Base-by-base conservation (phyloP, 805 yeast species). In the Dipodascus geniculatus region DNA sequence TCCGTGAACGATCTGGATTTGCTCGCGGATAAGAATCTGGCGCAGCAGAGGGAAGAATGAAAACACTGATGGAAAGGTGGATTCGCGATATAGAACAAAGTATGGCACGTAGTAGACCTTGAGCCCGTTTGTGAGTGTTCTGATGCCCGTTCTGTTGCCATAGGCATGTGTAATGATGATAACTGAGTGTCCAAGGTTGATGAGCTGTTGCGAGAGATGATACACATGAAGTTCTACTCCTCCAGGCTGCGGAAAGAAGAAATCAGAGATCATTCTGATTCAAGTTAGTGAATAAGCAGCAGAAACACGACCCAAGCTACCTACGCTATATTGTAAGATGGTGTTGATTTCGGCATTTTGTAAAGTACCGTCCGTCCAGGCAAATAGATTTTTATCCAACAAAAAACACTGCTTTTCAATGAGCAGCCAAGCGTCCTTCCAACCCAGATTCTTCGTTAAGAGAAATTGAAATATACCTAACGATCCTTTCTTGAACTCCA, bases 171-270 rank as follows among this genome's bases (percentile, higher is more conserved):
- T 89, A 31, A 93, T 77, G 22, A 93, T 79, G 3, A 90, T 70
- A 9, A 91, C 97, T 2, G 86, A 79, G 64, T 90, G 96, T 6
- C 96, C 97, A 42, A 82, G 68, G 20, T 78, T 79, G 8, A 87
- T 83, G 53, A 90, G 77, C 62, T 83, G 80, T 67, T 88, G 70
- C 0, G 98, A 83, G 22, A 93, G 69, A 66, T 93, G 98, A 67
- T 87, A 88, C 17, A 91, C 86, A 65, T 93, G 99, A 57, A 91
- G 81, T 67, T 93, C 99, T 1, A 93, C 95, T 8, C 99, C 99
- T 2, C 99, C 99, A 0, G 97, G 85, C 65, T 93, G 99, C 9
- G 99, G 99, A 69, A 86, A 93, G 78, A 93, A 93, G 74, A 89
- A 93, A 69, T 93, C 99, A 48, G 95, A 86, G 2, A 90, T 87